These are phyloP conservation scores for Clavulina sp. DNA, from an alignment of 768 basidiomycete genomes.

Conservation along the genomic window DNA sequence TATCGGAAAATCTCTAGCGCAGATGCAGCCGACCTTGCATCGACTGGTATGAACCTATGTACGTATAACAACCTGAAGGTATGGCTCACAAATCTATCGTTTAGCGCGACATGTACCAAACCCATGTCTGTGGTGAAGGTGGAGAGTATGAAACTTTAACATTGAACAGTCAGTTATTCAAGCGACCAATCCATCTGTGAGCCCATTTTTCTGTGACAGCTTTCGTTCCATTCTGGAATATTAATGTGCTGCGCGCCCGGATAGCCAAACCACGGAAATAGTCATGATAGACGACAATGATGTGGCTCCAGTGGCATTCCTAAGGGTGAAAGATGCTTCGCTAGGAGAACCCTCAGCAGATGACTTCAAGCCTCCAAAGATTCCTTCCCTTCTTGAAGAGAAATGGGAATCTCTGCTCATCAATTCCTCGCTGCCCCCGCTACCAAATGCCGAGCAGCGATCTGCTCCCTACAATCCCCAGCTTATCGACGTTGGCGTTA, in stretches of 20 bases:
- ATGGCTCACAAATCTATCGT: background rate
- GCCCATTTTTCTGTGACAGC: slow-evolving; percentile 18
- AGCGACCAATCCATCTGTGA: slow-evolving; percentile 52
- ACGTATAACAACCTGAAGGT: background rate
- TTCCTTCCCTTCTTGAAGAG: background rate
- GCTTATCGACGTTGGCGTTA: background rate
- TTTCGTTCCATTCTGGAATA: no score
- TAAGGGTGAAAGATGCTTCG: slow-evolving; percentile 55
- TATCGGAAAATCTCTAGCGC: slow-evolving; percentile 54
- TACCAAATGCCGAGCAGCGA: no score
- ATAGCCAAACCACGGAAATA: slow-evolving; percentile 44
- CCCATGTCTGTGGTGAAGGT: slow-evolving; percentile 92
- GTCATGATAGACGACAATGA: slow-evolving; percentile 66
- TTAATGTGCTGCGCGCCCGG: no score
- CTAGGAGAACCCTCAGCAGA: slow-evolving; percentile 29
- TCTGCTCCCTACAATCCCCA: background rate
- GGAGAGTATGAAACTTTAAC: slow-evolving; percentile 96
- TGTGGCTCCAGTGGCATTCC: slow-evolving; percentile 81
- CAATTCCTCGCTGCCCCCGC: no score
- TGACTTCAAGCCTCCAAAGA: background rate
- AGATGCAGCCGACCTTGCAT: slow-evolving; percentile 55
- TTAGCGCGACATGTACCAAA: slow-evolving; percentile 67
- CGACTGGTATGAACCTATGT: slow-evolving; percentile 36
- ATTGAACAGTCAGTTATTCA: slow-evolving; percentile 78
- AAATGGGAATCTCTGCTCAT: no score